phyloP scores from a whole-genome alignment of 23 red algal genomes.

The Gracilariopsis chorda region DNA sequence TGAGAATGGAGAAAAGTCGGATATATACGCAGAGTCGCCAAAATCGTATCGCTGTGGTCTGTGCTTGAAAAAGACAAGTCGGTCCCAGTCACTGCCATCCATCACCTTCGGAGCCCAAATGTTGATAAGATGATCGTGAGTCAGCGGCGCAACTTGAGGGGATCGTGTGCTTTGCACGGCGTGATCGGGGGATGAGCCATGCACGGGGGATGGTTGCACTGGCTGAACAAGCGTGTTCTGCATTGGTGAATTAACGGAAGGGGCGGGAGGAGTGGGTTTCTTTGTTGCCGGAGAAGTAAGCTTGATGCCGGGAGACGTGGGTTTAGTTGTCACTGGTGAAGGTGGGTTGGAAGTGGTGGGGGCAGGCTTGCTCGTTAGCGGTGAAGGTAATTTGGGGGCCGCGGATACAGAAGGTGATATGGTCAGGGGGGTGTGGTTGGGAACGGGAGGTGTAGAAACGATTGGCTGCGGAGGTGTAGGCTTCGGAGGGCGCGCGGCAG shows the following conservation, averaged over 20 bases:
- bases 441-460: neutral
- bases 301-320: neutral
- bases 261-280: no score
- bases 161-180: no score
- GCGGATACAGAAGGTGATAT: neutral
- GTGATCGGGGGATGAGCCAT: no score
- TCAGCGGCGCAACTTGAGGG: neutral
- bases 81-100: conserved; percentile 42
- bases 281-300: no score
- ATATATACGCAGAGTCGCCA: conserved; percentile 20
- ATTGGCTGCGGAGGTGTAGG: neutral
- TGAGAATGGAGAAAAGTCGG: conserved; percentile 31
- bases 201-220: no score
- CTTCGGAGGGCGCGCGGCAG: neutral
- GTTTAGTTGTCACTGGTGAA: neutral
- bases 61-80: conserved; percentile 48
- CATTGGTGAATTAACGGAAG: no score
- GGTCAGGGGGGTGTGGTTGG: neutral
- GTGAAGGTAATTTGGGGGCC: neutral
- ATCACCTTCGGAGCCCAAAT: neutral
- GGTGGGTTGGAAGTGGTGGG: neutral
- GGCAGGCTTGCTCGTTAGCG: neutral
- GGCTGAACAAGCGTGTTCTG: no score
- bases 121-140: conserved; percentile 14
- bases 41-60: conserved; percentile 42